A percentile compares a stretch with the other conserved stretches of the same genome.
Evolutionary conservation across 2,329 filamentous ascomycete species (phyloP).

Genomic region (Microsporum audouinii): DNA sequence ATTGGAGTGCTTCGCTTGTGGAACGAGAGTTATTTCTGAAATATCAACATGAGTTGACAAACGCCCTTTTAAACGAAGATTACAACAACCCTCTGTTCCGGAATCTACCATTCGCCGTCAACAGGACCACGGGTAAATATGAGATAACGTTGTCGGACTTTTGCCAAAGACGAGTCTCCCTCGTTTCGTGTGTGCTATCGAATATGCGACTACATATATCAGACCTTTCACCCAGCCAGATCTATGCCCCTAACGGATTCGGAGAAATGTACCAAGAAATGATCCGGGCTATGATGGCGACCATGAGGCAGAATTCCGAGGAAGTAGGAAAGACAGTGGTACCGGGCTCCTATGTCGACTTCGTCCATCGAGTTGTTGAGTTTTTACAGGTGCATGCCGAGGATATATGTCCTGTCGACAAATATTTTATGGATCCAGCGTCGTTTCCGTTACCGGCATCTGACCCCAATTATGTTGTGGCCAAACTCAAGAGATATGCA

Average conservation of each 20-base stretch:
- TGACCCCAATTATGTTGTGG: slow-evolving; percentile 53
- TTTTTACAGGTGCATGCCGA: slow-evolving; percentile 50
- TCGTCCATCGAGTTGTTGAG: slow-evolving; percentile 49
- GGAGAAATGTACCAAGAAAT: slow-evolving; percentile 40
- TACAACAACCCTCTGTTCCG: slow-evolving; percentile 38
- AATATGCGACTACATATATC: slow-evolving; percentile 48
- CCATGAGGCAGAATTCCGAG: slow-evolving; percentile 51
- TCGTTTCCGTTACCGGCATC: slow-evolving; percentile 49
- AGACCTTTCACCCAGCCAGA: slow-evolving; percentile 25
- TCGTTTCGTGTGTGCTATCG: slow-evolving; percentile 46
- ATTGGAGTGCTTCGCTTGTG: slow-evolving; percentile 45
- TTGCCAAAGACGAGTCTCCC: slow-evolving; percentile 41
- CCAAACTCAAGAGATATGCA: slow-evolving; percentile 48
- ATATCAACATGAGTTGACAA: slow-evolving; percentile 48
- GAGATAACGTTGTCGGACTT: slow-evolving; percentile 44
- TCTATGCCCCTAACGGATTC: slow-evolving; percentile 23
- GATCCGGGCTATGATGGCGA: slow-evolving; percentile 46
- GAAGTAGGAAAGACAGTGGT: slow-evolving; percentile 35
- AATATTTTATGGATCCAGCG: slow-evolving; percentile 50
- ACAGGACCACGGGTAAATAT: slow-evolving; percentile 29
- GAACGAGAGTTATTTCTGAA: slow-evolving; percentile 51
- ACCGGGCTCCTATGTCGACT: slow-evolving; percentile 47
- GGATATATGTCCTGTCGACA: slow-evolving; percentile 44
- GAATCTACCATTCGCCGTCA: slow-evolving; percentile 47
- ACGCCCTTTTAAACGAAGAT: slow-evolving; percentile 42